A percentile compares a stretch with the other conserved stretches of the same genome.
Evolutionary conservation across 164 flowering plant species (phyloP).

Genomic region (Santalum album): DNA sequence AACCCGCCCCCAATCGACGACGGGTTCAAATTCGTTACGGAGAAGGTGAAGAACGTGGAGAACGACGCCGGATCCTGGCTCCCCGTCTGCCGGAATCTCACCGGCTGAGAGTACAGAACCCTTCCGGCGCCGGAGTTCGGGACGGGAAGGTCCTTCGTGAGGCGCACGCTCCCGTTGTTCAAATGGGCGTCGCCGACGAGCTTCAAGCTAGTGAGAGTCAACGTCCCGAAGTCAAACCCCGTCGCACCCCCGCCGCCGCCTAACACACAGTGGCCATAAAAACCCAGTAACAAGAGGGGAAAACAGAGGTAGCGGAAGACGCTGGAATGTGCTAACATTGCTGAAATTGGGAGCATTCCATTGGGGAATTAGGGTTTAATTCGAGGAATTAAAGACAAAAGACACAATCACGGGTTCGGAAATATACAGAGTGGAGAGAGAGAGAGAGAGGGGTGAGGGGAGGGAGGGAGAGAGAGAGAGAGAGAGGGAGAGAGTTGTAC

Average conservation of each 20-base stretch:
- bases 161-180: conserved; percentile 50
- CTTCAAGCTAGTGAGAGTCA: conserved; percentile 52
- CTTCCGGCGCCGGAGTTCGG: conserved; percentile 77
- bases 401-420: not conserved
- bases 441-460: not conserved
- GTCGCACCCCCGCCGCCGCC: conserved; percentile 15
- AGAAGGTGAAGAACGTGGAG: conserved; percentile 76
- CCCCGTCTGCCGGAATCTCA: conserved; percentile 47
- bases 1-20: conserved; percentile 84
- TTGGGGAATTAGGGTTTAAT: conserved; percentile 3
- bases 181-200: conserved; percentile 85
- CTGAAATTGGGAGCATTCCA: conserved; percentile 12
- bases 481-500: conserved; percentile 13
- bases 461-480: conserved; percentile 2
- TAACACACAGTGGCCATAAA: conserved; percentile 1
- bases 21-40: conserved; percentile 65
- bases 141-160: conserved; percentile 69
- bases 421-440: too few relatives aligned
- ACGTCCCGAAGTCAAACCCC: conserved; percentile 60
- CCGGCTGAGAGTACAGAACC: conserved; percentile 52
- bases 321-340: conserved; percentile 21
- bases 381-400: not conserved
- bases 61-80: conserved; percentile 35
- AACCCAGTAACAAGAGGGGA: conserved; percentile 9
- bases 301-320: not conserved